Conservation (phyloP, 345 rosid species). For the Firmiana major region DNA sequence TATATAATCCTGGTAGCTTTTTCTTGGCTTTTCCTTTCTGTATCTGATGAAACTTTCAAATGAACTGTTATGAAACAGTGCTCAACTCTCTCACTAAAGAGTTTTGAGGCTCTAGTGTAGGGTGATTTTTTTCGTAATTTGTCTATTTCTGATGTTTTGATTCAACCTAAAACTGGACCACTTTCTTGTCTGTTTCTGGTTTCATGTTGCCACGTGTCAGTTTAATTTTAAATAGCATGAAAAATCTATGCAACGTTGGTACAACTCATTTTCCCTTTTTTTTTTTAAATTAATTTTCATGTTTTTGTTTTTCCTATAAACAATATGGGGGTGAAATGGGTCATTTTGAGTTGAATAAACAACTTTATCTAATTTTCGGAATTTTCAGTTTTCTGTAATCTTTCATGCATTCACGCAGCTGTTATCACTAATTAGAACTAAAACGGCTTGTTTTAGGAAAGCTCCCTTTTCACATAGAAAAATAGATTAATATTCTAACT, state of each 20-base stretch:
- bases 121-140: slow-evolving; percentile 1
- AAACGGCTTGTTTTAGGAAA: background rate
- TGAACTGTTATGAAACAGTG: background rate
- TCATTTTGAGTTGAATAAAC: slow-evolving; percentile 10
- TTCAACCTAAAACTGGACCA: slow-evolving; percentile 9
- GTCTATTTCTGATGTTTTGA: background rate
- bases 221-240: slow-evolving; percentile 1
- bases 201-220: background rate
- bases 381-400: slow-evolving; percentile 6
- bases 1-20: too few relatives aligned
- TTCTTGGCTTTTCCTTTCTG: background rate
- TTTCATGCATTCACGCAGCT: slow-evolving; percentile 9
- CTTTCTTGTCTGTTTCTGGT: background rate
- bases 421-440: background rate
- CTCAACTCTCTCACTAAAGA: background rate
- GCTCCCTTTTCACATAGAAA: slow-evolving; percentile 3
- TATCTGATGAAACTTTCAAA: background rate
- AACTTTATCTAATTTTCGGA: slow-evolving; percentile 2
- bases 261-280: background rate
- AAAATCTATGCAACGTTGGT: background rate
- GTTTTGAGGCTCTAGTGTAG: too few relatives aligned
- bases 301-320: background rate
- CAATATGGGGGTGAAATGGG: background rate
- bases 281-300: background rate
- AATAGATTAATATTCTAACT: background rate